Conservation (phyloP, 1,284 basidiomycete genomes). For the Microbotryum violaceum region DNA sequence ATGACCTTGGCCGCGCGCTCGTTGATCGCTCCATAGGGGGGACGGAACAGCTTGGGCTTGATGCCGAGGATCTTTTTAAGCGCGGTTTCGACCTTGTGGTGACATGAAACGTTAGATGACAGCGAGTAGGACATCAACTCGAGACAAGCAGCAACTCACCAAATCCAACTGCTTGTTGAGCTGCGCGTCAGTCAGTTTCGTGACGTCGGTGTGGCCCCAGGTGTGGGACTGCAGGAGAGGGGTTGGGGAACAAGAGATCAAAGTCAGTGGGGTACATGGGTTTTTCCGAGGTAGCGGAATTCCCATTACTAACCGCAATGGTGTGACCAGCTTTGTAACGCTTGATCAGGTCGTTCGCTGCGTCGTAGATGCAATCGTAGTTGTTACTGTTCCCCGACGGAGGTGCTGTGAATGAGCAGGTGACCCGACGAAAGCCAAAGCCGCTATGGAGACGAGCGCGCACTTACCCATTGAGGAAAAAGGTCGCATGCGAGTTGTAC, state of each 20-base stretch:
- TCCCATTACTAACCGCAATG: constrained; percentile 36
- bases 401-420: background rate
- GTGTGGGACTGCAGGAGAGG: constrained; percentile 24
- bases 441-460: background rate
- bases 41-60: constrained; percentile 35
- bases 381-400: constrained; percentile 35
- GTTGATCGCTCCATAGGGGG: constrained; percentile 32
- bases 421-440: background rate
- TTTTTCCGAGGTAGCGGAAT: constrained; percentile 7
- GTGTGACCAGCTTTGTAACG: constrained; percentile 36
- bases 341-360: constrained; percentile 25
- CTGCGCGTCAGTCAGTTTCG: constrained; percentile 26
- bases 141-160: background rate
- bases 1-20: constrained; percentile 27
- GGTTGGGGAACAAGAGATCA: background rate
- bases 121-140: too few species aligned
- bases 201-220: constrained; percentile 33
- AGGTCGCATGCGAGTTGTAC: constrained; percentile 26
- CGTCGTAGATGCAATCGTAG: constrained; percentile 35
- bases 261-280: too few species aligned
- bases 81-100: constrained; percentile 24
- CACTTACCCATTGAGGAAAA: constrained; percentile 20
- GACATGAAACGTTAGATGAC: too few species aligned
- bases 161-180: constrained; percentile 31
- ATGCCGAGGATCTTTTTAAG: constrained; percentile 38